Base-by-base conservation (phyloP, 805 yeast species). In the Candida arabinofermentans region DNA sequence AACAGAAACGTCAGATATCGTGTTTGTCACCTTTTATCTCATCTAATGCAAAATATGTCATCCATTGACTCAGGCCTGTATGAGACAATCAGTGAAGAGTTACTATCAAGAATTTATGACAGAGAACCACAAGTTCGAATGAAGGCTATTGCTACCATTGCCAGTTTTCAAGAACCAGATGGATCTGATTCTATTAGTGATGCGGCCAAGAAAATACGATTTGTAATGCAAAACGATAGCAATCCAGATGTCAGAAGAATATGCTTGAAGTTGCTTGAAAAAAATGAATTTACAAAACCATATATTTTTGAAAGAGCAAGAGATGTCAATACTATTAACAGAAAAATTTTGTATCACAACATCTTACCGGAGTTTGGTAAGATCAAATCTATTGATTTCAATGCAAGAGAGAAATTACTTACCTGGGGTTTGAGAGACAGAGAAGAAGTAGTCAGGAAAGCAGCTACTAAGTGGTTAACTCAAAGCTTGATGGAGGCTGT, bases 231-330 rank as follows among this genome's bases (percentile, higher is more conserved):
- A 53, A 77, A 83, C 55, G 99, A 91, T 62, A 75, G 86, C 2
- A 83, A 83, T 53, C 81, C 96, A 0, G 98, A 93, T 47, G 96
- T 90, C 1, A 73, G 98, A 50, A 72, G 96, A 45, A 89, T 95
- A 0, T 91, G 91, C 0, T 64, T 89, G 54, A 65, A 83, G 34
- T 86, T 88, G 57, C 59, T 91, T 24, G 78, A 73, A 19, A 82
- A 80, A 50, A 74, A 73, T 32, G 52, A 62, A 3, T 49, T 54
- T 1, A 82, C 89, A 0, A 65, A 77, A 16, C 78, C 83, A 1
- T 71, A 69, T 42, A 65, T 88, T 2, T 65, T 89, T 27, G 93
- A 83, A 55, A 73, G 97, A 44, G 95, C 96, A 0, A 73, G 95
- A 43, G 99, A 91, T 61, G 70, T 69, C 3, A 86, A 85, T 57